phyloP scores from a whole-genome alignment of 1,284 basidiomycete genomes.

The Caloboletus inedulis region DNA sequence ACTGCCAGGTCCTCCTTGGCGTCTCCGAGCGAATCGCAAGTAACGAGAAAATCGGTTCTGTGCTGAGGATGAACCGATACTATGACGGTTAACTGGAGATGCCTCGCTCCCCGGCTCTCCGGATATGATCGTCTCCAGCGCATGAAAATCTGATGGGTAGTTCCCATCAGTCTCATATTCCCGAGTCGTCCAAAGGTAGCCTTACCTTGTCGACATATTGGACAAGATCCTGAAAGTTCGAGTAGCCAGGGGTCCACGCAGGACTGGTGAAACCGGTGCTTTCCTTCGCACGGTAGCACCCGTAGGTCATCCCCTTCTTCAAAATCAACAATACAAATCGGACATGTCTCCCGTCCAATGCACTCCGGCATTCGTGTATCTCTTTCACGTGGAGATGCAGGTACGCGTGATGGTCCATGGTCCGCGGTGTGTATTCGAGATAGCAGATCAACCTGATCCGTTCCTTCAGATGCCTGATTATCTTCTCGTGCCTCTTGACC shows the following conservation, averaged over 20 bases:
- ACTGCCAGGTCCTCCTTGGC: constrained; percentile 28
- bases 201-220: constrained; percentile 85
- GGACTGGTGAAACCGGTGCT: constrained; percentile 82
- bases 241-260: constrained; percentile 88
- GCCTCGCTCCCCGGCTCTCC: constrained; percentile 33
- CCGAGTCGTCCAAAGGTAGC: not conserved
- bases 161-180: constrained; percentile 2
- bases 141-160: constrained; percentile 42
- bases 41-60: constrained; percentile 64
- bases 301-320: constrained; percentile 89
- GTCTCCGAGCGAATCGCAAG: constrained; percentile 58
- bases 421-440: constrained; percentile 4
- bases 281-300: constrained; percentile 84
- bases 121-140: constrained; percentile 48
- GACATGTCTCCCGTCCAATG: constrained; percentile 82
- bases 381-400: constrained; percentile 13
- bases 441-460: constrained; percentile 4
- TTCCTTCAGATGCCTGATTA: not conserved
- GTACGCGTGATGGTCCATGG: not conserved
- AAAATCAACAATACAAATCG: constrained; percentile 92
- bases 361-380: constrained; percentile 54
- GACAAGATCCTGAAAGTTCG: constrained; percentile 86
- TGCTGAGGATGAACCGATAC: constrained; percentile 25
- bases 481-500: constrained; percentile 3
- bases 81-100: constrained; percentile 17